phyloP scores from a whole-genome alignment of 192 early-diverging fungal genomes.

The Podila verticillata region DNA sequence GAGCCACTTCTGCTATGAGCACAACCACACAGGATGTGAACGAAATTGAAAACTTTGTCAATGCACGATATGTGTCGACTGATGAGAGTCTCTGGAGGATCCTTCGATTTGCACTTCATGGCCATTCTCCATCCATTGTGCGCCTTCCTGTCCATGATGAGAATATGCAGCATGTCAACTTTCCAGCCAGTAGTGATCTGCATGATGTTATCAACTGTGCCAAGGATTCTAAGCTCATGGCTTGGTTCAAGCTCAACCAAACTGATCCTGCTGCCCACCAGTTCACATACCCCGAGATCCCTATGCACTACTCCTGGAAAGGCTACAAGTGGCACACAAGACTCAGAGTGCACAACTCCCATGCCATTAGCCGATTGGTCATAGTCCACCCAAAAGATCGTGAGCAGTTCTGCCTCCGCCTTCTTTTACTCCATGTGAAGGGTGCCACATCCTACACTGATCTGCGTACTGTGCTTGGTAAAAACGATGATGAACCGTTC shows the following conservation, averaged over 20 bases:
- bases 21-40: not conserved
- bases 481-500: slow-evolving; percentile 3
- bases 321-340: not conserved
- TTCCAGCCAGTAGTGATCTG: not conserved
- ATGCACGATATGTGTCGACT: slow-evolving; percentile 37
- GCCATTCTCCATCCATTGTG: slow-evolving; percentile 9
- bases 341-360: not conserved
- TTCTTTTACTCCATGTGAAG: slow-evolving; percentile 5
- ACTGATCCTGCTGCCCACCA: not conserved
- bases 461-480: slow-evolving; percentile 10
- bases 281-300: slow-evolving; percentile 10
- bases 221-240: slow-evolving; percentile 3
- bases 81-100: slow-evolving; percentile 29
- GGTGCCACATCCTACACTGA: slow-evolving; percentile 18
- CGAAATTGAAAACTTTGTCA: slow-evolving; percentile 12
- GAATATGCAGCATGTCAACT: slow-evolving; percentile 17
- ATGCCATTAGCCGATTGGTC: slow-evolving; percentile 7
- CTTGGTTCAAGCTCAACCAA: slow-evolving; percentile 11
- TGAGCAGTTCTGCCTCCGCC: slow-evolving; percentile 23
- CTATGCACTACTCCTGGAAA: slow-evolving; percentile 12
- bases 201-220: not conserved
- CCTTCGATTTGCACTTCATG: slow-evolving; percentile 21
- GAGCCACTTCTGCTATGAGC: too few relatives aligned
- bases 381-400: slow-evolving; percentile 7
- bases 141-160: slow-evolving; percentile 22